Percentiles rank a stretch among this genome's conserved stretches.
Evolutionary conservation across 768 basidiomycete genomes (phyloP).

Genomic region (Kwoniella bestiolae): DNA sequence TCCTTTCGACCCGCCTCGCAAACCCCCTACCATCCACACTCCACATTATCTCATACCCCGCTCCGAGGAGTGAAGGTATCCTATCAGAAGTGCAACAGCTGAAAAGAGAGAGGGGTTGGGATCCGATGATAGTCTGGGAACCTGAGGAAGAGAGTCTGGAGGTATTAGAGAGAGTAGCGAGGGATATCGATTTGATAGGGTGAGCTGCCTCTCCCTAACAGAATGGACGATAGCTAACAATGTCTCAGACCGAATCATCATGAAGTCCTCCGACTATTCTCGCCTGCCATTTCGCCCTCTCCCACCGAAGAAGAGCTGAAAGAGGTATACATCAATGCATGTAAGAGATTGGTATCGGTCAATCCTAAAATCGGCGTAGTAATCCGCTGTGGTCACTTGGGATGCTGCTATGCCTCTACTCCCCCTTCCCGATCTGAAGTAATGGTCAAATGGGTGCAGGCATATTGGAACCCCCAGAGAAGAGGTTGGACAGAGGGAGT

Average conservation of each 20-base stretch:
- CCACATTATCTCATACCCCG: slow-evolving; percentile 39
- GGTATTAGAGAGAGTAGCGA: slow-evolving; percentile 15
- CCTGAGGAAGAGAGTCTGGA: slow-evolving; percentile 33
- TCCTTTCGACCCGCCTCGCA: slow-evolving; percentile 19
- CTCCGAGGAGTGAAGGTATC: slow-evolving; percentile 18
- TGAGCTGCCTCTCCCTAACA: neutral
- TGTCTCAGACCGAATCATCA: slow-evolving; percentile 40
- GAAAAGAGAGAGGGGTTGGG: slow-evolving; percentile 15
- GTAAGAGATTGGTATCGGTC: slow-evolving; percentile 1
- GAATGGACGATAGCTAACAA: neutral
- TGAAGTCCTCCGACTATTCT: slow-evolving; percentile 32
- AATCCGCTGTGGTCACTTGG: slow-evolving; percentile 32
- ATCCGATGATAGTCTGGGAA: slow-evolving; percentile 42
- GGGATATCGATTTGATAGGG: slow-evolving; percentile 28
- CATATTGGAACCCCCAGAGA: slow-evolving; percentile 29
- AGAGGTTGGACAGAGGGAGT: slow-evolving; percentile 18
- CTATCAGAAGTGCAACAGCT: slow-evolving; percentile 26
- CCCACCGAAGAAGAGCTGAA: neutral
- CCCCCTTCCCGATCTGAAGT: neutral
- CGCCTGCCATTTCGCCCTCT: neutral
- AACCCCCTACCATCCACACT: slow-evolving; percentile 27
- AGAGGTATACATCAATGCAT: slow-evolving; percentile 6
- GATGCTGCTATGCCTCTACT: slow-evolving; percentile 32
- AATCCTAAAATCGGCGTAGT: slow-evolving; percentile 26
- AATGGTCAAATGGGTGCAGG: slow-evolving; percentile 35